Percentiles rank a stretch among this genome's conserved stretches.
Evolutionary conservation across 371 early-diverging fungal species (phyloP).

Genomic region (Lichtheimia ramosa): DNA sequence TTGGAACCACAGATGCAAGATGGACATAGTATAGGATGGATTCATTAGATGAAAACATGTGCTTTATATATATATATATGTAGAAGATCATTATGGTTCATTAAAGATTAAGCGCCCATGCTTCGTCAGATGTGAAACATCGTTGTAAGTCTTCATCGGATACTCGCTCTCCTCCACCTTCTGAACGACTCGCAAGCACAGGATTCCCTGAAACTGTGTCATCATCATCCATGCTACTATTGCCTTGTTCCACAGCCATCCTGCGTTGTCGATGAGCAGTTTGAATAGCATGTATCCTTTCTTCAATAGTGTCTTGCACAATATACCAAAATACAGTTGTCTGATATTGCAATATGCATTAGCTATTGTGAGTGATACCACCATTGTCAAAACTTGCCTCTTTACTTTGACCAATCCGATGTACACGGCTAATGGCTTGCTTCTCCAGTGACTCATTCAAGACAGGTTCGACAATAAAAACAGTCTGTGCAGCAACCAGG

Average conservation of each 20-base stretch:
- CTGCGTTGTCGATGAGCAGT: slow-evolving; percentile 9
- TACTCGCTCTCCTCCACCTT: slow-evolving; percentile 24
- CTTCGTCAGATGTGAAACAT: slow-evolving; percentile 19
- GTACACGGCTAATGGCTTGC: slow-evolving; percentile 82
- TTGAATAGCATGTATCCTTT: slow-evolving; percentile 38
- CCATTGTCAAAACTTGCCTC: slow-evolving; percentile 60
- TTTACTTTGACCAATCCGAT: slow-evolving; percentile 95
- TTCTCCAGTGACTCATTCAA: slow-evolving; percentile 49
- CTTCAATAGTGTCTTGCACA: slow-evolving; percentile 36
- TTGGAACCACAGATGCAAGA: slow-evolving; percentile 45
- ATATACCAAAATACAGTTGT: slow-evolving; percentile 28
- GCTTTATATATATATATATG: too few species aligned
- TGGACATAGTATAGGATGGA: slow-evolving; percentile 39
- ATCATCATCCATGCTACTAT: neutral
- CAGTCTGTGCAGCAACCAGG: slow-evolving; percentile 46
- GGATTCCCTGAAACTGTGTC: neutral
- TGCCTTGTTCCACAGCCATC: slow-evolving; percentile 6
- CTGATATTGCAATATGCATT: slow-evolving; percentile 6
- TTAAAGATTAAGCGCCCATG: slow-evolving; percentile 2
- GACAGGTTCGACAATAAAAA: slow-evolving; percentile 57
- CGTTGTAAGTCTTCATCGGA: slow-evolving; percentile 20
- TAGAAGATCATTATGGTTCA: neutral
- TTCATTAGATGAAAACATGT: slow-evolving; percentile 20
- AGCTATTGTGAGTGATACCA: slow-evolving; percentile 31
- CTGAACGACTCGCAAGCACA: slow-evolving; percentile 3